Evolutionary conservation across 305 asterid genomes (phyloP).

Genomic region (Plantago coronopus): DNA sequence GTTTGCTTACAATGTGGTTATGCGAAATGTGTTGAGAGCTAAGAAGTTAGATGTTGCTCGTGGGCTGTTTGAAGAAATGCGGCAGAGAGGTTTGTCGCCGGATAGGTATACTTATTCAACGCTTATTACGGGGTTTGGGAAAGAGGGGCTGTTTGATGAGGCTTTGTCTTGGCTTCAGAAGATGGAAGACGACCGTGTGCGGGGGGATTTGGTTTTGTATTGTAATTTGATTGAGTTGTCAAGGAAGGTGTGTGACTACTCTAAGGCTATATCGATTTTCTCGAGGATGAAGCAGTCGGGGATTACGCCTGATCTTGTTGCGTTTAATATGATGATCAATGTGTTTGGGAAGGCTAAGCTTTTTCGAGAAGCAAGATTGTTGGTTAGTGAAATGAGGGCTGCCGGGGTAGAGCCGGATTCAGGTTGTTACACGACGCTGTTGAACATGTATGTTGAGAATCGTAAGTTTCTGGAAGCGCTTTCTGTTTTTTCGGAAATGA

Average conservation of each 20-base stretch:
- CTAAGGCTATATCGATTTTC: slow-evolving; percentile 79
- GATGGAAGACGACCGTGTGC: slow-evolving; percentile 75
- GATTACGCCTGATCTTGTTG: slow-evolving; percentile 77
- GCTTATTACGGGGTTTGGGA: slow-evolving; percentile 74
- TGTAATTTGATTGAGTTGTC: slow-evolving; percentile 86
- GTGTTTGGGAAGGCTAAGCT: slow-evolving; percentile 97
- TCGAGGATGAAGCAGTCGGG: slow-evolving; percentile 70
- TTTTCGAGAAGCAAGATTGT: slow-evolving; percentile 59
- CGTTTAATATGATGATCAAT: slow-evolving; percentile 79
- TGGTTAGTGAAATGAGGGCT: slow-evolving; percentile 63
- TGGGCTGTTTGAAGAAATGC: slow-evolving; percentile 95
- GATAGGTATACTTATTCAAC: slow-evolving; percentile 89
- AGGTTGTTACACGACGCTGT: slow-evolving; percentile 70
- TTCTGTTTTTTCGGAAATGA: slow-evolving; percentile 70
- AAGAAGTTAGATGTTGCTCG: slow-evolving; percentile 68
- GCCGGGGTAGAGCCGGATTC: slow-evolving; percentile 69
- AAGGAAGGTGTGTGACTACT: slow-evolving; percentile 67
- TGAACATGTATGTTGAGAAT: slow-evolving; percentile 72
- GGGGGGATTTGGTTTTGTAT: slow-evolving; percentile 77
- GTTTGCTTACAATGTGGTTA: slow-evolving; percentile 80
- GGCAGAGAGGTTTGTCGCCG: slow-evolving; percentile 58
- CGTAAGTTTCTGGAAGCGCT: slow-evolving; percentile 70
- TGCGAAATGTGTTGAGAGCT: slow-evolving; percentile 69
- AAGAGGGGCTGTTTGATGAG: slow-evolving; percentile 77
- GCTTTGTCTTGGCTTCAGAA: slow-evolving; percentile 90